These are phyloP conservation scores for Saccharomyces hybrid DNA, from an alignment of 1,139 yeast genomes.

Conservation along the genomic window DNA sequence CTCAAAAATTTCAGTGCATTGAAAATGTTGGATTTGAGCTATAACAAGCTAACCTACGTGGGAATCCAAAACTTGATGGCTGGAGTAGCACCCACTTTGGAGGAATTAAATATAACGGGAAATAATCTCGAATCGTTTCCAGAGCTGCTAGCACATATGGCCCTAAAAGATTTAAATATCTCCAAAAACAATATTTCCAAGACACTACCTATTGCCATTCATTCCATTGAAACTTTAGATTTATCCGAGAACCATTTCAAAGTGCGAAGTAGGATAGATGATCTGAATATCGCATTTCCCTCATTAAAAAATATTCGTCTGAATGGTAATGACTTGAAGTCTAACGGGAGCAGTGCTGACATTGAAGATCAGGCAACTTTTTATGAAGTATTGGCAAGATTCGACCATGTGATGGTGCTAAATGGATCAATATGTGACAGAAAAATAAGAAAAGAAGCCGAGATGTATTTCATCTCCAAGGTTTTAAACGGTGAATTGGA, in stretches of 20 bases:
- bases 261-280: constrained; percentile 46
- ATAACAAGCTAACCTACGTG: background rate
- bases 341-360: constrained; percentile 45
- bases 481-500: constrained; percentile 34
- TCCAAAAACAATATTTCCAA: constrained; percentile 37
- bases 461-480: constrained; percentile 54
- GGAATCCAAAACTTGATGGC: background rate
- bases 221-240: constrained; percentile 31
- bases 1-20: background rate
- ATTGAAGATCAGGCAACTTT: constrained; percentile 2
- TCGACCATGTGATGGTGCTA: constrained; percentile 35
- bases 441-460: constrained; percentile 54
- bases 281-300: constrained; percentile 33
- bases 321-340: constrained; percentile 25
- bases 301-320: background rate
- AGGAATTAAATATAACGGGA: constrained; percentile 6
- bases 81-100: constrained; percentile 28
- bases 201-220: constrained; percentile 7
- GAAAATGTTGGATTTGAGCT: constrained; percentile 2
- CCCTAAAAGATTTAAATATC: constrained; percentile 35
- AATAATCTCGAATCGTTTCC: constrained; percentile 2
- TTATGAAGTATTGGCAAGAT: constrained; percentile 43
- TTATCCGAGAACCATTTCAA: constrained; percentile 40
- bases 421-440: constrained; percentile 48
- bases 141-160: background rate